A percentile compares a stretch with the other conserved stretches of the same genome.
These are phyloP conservation scores for Erodium trifolium DNA, from an alignment of 441 rosid genomes.

Conservation along the genomic window DNA sequence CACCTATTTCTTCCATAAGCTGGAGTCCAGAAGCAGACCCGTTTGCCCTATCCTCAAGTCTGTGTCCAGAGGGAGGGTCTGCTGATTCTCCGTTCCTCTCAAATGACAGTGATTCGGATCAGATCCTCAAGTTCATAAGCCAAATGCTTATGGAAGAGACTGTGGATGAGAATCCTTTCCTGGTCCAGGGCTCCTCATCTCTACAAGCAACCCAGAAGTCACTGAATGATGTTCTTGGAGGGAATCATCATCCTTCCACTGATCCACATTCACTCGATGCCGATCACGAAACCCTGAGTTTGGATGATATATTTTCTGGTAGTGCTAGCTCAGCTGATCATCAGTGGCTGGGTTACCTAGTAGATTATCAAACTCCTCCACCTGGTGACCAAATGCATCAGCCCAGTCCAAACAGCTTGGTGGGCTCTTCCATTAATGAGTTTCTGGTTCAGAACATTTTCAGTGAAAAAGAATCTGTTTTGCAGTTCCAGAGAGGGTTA, in stretches of 20 bases:
- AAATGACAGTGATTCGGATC: conserved; percentile 45
- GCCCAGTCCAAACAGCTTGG: background rate
- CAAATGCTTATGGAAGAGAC: conserved; percentile 72
- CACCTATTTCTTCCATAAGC: conserved; percentile 13
- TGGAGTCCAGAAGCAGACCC: conserved; percentile 18
- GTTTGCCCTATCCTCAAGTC: conserved; percentile 19
- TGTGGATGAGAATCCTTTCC: conserved; percentile 39
- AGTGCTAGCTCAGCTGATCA: background rate
- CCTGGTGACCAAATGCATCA: background rate
- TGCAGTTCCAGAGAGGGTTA: conserved; percentile 43
- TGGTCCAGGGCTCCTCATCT: conserved; percentile 41
- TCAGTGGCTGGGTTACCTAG: background rate
- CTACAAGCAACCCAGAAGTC: conserved; percentile 63
- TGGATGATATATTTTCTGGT: conserved; percentile 8
- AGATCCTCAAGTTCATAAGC: conserved; percentile 46
- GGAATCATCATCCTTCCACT: conserved; percentile 19
- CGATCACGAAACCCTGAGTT: conserved; percentile 20
- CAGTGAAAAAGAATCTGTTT: conserved; percentile 30
- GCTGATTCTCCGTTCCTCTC: conserved; percentile 24
- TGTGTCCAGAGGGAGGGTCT: conserved; percentile 31
- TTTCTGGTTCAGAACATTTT: conserved; percentile 32
- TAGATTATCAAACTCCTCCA: background rate
- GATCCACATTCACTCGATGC: conserved; percentile 14
- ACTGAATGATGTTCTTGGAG: conserved; percentile 47
- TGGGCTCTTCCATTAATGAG: conserved; percentile 13